Conservation (phyloP, 371 early-diverging fungal genomes). For the Rozella allomycis region DNA sequence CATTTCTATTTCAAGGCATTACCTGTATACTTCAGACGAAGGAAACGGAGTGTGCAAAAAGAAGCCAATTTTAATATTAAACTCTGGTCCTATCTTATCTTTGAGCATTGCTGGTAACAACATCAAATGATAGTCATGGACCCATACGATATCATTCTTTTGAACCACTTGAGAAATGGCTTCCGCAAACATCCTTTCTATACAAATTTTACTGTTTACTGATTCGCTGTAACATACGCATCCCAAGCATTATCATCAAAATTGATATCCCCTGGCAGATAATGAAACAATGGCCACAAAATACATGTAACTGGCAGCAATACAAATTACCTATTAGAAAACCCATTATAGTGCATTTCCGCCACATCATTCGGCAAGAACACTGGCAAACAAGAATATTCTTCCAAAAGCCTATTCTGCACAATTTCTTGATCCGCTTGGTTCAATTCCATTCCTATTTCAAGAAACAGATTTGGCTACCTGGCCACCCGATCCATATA, state of each 20-base stretch:
- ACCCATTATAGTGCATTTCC: slow-evolving; percentile 94
- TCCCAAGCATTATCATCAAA: slow-evolving; percentile 85
- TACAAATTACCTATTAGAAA: slow-evolving; percentile 69
- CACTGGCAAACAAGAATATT: slow-evolving; percentile 84
- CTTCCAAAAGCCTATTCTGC: slow-evolving; percentile 39
- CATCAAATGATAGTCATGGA: slow-evolving; percentile 99
- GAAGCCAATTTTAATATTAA: slow-evolving; percentile 79
- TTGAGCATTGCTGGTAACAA: slow-evolving; percentile 69
- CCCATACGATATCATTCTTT: slow-evolving; percentile 93
- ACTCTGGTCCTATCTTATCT: slow-evolving; percentile 9
- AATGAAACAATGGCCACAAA: slow-evolving; percentile 92
- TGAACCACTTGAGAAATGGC: slow-evolving; percentile 50
- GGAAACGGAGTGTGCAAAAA: slow-evolving; percentile 99
- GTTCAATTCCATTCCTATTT: slow-evolving; percentile 51
- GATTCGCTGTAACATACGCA: slow-evolving; percentile 82
- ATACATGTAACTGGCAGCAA: slow-evolving; percentile 3
- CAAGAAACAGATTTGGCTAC: slow-evolving; percentile 14
- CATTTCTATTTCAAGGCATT: slow-evolving; percentile 1
- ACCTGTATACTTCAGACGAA: slow-evolving; percentile 65
- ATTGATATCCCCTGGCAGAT: slow-evolving; percentile 86
- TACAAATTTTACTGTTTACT: too few species aligned
- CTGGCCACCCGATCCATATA: slow-evolving; percentile 98
- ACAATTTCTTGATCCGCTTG: slow-evolving; percentile 55
- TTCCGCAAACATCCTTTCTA: slow-evolving; percentile 79
- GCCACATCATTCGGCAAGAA: slow-evolving; percentile 90